Evolutionary conservation across 139 green algal species (phyloP).

Genomic region (Chlamydomonas sp.): DNA sequence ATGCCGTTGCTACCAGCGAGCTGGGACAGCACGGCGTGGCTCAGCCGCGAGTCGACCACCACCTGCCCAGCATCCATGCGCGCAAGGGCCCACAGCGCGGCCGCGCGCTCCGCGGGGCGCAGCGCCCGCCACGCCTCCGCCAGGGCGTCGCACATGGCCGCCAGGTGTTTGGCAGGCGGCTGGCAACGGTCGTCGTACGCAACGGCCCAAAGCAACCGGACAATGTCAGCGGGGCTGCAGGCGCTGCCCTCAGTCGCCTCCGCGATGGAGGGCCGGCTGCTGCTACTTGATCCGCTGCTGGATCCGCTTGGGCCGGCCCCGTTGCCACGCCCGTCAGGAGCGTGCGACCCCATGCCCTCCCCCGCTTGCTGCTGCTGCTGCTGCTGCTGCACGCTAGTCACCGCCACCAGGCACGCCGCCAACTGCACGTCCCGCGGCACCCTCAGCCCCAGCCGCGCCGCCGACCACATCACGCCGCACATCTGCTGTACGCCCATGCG

Average conservation of each 20-base stretch:
- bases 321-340: too few relatives aligned
- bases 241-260: neutral
- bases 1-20: neutral
- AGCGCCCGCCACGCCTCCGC: neutral
- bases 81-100: constrained; percentile 27
- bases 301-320: too few relatives aligned
- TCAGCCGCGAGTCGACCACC: constrained; percentile 1
- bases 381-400: neutral
- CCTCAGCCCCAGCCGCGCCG: constrained; percentile 6
- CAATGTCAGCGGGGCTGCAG: neutral
- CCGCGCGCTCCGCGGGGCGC: neutral
- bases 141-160: constrained; percentile 1
- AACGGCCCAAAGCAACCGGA: constrained; percentile 27
- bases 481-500: neutral
- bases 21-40: neutral
- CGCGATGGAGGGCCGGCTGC: too few relatives aligned
- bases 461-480: neutral
- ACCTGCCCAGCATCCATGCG: neutral
- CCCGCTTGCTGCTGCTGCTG: neutral
- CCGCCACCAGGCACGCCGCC: constrained; percentile 9
- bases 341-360: neutral
- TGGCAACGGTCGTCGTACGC: constrained; percentile 31
- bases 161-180: neutral
- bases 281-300: too few relatives aligned
- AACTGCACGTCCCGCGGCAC: neutral